A percentile compares a stretch with the other conserved stretches of the same genome.
Conservation (phyloP, 1,284 basidiomycete genomes). For the Ceratobasidium theobromae region DNA sequence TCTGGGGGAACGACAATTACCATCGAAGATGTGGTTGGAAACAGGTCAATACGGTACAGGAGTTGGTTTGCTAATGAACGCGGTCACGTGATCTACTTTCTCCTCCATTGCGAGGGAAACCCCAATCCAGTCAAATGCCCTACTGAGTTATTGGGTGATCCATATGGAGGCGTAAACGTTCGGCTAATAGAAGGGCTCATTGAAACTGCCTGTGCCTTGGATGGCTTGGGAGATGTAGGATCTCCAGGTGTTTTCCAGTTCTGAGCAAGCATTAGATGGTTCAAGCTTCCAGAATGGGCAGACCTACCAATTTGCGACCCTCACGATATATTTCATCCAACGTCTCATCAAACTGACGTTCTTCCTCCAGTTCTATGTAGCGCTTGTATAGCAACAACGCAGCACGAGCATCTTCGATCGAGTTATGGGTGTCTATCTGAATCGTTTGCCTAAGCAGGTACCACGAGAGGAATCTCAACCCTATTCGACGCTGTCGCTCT, state of each 20-base stretch:
- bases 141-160: constrained; percentile 7
- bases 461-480: constrained; percentile 93
- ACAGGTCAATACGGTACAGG: not conserved
- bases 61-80: constrained; percentile 29
- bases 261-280: not conserved
- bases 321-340: constrained; percentile 80
- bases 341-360: constrained; percentile 81
- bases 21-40: constrained; percentile 17
- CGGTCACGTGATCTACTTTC: constrained; percentile 31
- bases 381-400: constrained; percentile 86
- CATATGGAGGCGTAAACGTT: constrained; percentile 25
- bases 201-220: constrained; percentile 34
- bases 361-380: constrained; percentile 75
- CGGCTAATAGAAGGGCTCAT: constrained; percentile 30
- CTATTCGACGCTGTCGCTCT: constrained; percentile 81
- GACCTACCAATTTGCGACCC: constrained; percentile 65
- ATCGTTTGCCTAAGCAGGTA: constrained; percentile 89
- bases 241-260: constrained; percentile 34
- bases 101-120: constrained; percentile 24
- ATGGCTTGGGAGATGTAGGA: constrained; percentile 36
- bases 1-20: constrained; percentile 26
- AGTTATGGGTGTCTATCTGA: constrained; percentile 92
- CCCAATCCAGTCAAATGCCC: not conserved
- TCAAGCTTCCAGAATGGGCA: not conserved
- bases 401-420: constrained; percentile 92